These are phyloP conservation scores for Aspergillus caelatus DNA, from an alignment of 2,329 filamentous ascomycete genomes.

Conservation along the genomic window DNA sequence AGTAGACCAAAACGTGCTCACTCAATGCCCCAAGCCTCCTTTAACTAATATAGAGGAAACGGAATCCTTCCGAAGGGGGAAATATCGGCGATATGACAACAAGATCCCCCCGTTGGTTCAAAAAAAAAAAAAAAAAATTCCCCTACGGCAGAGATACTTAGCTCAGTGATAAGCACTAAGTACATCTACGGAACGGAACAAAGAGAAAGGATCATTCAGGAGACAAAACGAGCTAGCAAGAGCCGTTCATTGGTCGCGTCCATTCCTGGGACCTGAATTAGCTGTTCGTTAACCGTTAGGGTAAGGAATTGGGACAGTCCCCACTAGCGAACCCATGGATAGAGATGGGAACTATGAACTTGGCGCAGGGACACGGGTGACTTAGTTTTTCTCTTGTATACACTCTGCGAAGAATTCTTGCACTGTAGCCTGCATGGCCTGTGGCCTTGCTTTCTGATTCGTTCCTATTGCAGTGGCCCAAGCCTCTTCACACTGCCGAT, in stretches of 20 bases:
- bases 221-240: neutral
- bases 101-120: neutral
- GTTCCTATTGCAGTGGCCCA: neutral
- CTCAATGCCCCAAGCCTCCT: neutral
- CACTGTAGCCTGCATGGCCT: neutral
- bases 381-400: neutral
- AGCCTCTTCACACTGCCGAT: neutral
- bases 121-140: neutral
- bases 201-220: neutral
- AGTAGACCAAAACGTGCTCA: neutral
- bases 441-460: neutral
- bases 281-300: neutral
- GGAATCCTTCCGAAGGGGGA: neutral
- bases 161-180: neutral
- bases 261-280: neutral
- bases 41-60: neutral
- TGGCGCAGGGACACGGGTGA: neutral
- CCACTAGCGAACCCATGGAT: neutral
- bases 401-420: neutral
- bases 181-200: neutral
- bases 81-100: neutral
- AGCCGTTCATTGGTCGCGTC: neutral
- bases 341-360: neutral
- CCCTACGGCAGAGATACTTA: neutral
- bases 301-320: neutral